Base-by-base conservation (phyloP, 2,329 filamentous ascomycete species). In the Xylariales sp. region DNA sequence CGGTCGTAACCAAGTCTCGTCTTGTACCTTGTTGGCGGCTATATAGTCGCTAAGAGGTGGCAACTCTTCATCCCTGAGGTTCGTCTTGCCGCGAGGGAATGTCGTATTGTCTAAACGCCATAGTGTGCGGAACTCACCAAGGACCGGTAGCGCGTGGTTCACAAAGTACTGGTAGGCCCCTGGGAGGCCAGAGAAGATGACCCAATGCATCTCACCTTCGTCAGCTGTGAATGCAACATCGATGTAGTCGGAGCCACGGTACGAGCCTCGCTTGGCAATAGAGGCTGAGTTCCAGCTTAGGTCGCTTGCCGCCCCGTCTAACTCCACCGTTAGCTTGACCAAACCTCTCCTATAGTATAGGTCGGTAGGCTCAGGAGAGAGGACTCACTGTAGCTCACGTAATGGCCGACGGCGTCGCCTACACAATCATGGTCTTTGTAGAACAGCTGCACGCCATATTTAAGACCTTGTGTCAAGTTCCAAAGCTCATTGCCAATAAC, bases 161-260 rank as follows among this genome's bases (percentile, higher is more conserved):
- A 86, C 82, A 58, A 86, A 84, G 75, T 86, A 86, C 63, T 86
- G 84, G 70, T 86, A 86, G n/a, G 84, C 83, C n/a, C 84, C 84
- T 2, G 81, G 76, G 1, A 85, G 80, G 16, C 81, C 80, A 2
- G 82, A 78, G 68, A 82, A 81, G 64, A 86, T 83, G 10, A 86
- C 81, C 83, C 84, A 86, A 68, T 86, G 84, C 64, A 86, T 80
- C 61, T 85, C 83, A 6, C 82, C 83, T 71, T 84, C 83, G 0
- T 66, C 73, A 0, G 84, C 81, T 2, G 76, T 80, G 73, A 86
- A 86, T 34, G 78, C 77, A 60, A 87, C 77, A 68, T 86, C 84
- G 68, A 85, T 80, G 74, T 80, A 85, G 54, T 83, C 76, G 16
- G 69, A 73, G 2, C 78, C 81, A 9, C 81, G 74, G 61, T 75